Evolutionary conservation across 108 stramenopile species (phyloP), one percentile per base, ranked within the genome.

Genomic region (Conticribra weissflogii): DNA sequence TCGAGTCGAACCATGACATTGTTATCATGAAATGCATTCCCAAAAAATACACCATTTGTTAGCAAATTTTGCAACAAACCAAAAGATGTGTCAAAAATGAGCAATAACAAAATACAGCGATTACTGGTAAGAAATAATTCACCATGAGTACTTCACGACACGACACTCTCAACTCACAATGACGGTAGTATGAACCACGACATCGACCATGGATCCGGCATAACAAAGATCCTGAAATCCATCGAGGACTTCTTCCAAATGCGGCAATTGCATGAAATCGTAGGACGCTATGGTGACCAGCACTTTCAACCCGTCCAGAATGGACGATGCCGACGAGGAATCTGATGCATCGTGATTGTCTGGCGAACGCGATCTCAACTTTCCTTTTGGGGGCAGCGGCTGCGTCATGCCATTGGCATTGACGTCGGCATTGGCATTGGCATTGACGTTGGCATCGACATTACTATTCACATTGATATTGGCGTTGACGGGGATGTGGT

Each of bases 161-260:
- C 47, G 25, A 28, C 48, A 21, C 19, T 29, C 28, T 14, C 22
- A 47, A 52, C 17, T 24, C 24, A 57, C 88, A 81, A 47, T 79
- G 73, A 91, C 83, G 7, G 89, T 91, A 18, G 93, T 81, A 65
- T 91, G 85, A 52, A 94, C 73, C 23, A 85, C 77, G 8, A 94
- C 62, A 71, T 94, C 87, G 19, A 94, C 88, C 30, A 79, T 69
- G 23, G 88, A 66, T 21, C 93, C 93, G 5, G 90, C 87, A 23
- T 83, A 79, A 59, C 89, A 90, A 45, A 91, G 52, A 76, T 89
- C 93, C 21, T 81, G 87, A 63, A 89, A 89, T 1, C 77, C 68
- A 68, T 94, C 93, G 16, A 94, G 31, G 9, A 94, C 88, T 79
- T 91, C 90, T 72, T 89, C 93, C 46, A 94, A 64, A 74, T 91